Evolutionary conservation across 805 yeast genomes (phyloP).

Genomic region (Yarrowia divulgata): DNA sequence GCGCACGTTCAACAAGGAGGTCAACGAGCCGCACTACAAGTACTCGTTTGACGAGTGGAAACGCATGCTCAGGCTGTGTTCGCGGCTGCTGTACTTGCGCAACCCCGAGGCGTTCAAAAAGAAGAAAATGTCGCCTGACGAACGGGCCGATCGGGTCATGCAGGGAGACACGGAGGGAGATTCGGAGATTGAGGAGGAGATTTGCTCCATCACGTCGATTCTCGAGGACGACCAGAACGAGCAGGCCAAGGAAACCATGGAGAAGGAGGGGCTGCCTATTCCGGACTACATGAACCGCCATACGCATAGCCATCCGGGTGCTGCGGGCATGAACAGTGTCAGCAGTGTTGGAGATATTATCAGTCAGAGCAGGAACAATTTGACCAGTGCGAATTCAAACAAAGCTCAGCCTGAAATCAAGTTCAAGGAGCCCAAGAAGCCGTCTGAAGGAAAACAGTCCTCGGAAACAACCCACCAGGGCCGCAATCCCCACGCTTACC

Average conservation of each 20-base stretch:
- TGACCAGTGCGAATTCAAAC: background rate
- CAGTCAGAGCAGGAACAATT: background rate
- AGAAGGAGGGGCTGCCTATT: background rate
- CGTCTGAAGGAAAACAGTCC: background rate
- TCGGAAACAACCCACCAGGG: no score
- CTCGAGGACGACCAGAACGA: constrained; percentile 4
- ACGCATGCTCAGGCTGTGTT: constrained; percentile 48
- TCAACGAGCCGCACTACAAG: constrained; percentile 50
- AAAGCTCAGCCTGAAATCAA: constrained; percentile 48
- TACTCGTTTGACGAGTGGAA: constrained; percentile 64
- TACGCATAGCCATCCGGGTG: no score
- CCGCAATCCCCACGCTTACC: background rate
- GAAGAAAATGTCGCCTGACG: constrained; percentile 24
- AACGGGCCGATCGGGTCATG: constrained; percentile 6
- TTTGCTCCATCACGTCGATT: constrained; percentile 5
- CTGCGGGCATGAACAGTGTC: background rate
- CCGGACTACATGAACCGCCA: background rate
- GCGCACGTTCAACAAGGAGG: constrained; percentile 12
- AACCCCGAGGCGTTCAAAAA: constrained; percentile 68
- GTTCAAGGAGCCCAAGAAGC: constrained; percentile 58
- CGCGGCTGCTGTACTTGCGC: constrained; percentile 49
- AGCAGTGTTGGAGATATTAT: background rate
- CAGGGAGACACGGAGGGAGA: constrained; percentile 2
- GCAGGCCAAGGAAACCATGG: constrained; percentile 4
- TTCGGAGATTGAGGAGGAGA: constrained; percentile 15